Evolutionary conservation across 2,329 filamentous ascomycete species (phyloP), one percentile per base, ranked within the genome.

Genomic region (Colletotrichum sp.): DNA sequence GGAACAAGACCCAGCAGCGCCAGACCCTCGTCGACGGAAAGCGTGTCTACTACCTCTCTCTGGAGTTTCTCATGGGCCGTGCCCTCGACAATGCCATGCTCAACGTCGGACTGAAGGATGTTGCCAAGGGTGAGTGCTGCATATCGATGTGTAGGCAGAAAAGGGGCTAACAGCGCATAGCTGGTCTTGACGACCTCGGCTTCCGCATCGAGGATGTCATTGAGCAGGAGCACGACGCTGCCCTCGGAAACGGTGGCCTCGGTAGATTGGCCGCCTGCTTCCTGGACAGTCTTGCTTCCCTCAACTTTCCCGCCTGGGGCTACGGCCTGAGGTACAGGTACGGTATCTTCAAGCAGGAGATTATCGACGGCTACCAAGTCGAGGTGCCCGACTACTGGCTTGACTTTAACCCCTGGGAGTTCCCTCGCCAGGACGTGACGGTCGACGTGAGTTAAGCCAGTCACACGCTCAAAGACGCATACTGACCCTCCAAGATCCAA

Each of bases 341-440:
- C 84, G 95, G 95, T 83, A 99, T 99, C 84, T 99, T 99, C 92
- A 99, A 99, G 89, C 97, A 99, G 88, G 97, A 99, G 88, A 99
- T 99, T 81, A 93, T 98, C 76, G 95, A 99, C 82, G 97, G 97
- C 74, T 99, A 98, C 84, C 97, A 99, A 86, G 96, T 99, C 78
- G 97, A 99, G 83, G 95, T 99, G 75, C 97, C 97, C 24, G 97
- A 99, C 84, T 99, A 99, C 87, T 99, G 97, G 97, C 92, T 99
- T 70, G 97, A 99, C 84, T 98, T 99, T 86, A 99, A 99, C 86
- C 97, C 97, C 1, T 99, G 97, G 97, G 97, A 99, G 84, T 99
- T 99, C 82, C 96, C 96, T 57, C 92, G 97, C 79, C 95, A 98
- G 84, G 97, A 99, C 83, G 95, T 99, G 77, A 96, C 94, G 3